Conservation (phyloP, 2,329 filamentous ascomycete genomes). For the Pseudocercospora musae region DNA sequence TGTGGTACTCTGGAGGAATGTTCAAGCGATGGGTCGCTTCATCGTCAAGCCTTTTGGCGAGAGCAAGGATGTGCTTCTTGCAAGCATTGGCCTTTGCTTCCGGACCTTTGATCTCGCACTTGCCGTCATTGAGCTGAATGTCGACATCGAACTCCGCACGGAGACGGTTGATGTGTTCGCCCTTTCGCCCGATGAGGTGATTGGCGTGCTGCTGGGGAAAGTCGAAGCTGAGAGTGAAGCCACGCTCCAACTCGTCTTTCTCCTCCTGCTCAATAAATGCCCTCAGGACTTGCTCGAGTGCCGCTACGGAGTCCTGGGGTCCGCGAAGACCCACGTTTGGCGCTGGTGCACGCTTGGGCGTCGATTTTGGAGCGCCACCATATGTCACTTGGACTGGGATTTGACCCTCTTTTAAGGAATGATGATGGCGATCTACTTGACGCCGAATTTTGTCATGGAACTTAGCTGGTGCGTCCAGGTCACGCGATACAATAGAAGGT, state of each 20-base stretch:
- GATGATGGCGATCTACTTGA: constrained; percentile 57
- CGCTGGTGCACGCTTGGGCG: constrained; percentile 46
- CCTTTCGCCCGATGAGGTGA: constrained; percentile 67
- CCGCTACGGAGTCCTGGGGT: constrained; percentile 67
- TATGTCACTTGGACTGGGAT: constrained; percentile 58
- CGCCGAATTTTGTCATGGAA: constrained; percentile 63
- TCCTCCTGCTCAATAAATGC: constrained; percentile 84
- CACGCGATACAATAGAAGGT: constrained; percentile 52
- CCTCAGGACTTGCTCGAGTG: constrained; percentile 68
- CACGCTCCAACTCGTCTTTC: constrained; percentile 89
- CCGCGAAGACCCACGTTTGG: constrained; percentile 66
- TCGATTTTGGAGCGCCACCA: constrained; percentile 46
- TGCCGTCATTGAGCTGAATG: constrained; percentile 88
- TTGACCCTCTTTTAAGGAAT: constrained; percentile 44
- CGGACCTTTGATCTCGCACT: constrained; percentile 92
- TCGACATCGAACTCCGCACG: constrained; percentile 69
- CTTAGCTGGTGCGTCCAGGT: constrained; percentile 55
- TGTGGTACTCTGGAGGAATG: constrained; percentile 90
- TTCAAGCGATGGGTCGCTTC: constrained; percentile 84
- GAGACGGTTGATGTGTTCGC: constrained; percentile 66
- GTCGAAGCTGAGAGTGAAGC: constrained; percentile 80
- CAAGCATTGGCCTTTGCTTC: constrained; percentile 89
- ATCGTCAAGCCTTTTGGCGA: constrained; percentile 82
- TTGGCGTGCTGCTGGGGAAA: constrained; percentile 95
- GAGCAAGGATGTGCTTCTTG: constrained; percentile 73